phyloP scores from a whole-genome alignment of 306 rosid genomes.

The Trichosanthes truncata region DNA sequence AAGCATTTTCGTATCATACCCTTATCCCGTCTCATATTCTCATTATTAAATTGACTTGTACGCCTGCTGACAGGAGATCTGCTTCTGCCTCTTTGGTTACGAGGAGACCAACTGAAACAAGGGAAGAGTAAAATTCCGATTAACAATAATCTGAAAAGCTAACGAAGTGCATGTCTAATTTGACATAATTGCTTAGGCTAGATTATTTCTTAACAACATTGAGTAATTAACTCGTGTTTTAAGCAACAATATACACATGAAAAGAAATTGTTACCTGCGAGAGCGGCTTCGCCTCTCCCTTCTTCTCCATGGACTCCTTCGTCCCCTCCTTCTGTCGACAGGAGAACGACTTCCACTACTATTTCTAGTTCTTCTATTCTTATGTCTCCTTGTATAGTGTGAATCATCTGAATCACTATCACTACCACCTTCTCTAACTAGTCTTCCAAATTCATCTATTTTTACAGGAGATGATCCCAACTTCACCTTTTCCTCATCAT shows the following conservation, averaged over 20 bases:
- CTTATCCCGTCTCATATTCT: conserved; percentile 48
- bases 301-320: conserved; percentile 62
- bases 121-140: conserved; percentile 16
- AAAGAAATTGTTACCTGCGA: conserved; percentile 51
- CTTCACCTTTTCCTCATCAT: conserved; percentile 30
- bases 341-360: conserved; percentile 65
- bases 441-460: conserved; percentile 87
- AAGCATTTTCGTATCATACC: conserved; percentile 46
- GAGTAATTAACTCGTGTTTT: not conserved
- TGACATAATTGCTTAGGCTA: not conserved
- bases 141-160: not conserved
- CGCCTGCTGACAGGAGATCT: conserved; percentile 71
- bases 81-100: conserved; percentile 69
- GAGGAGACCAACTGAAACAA: conserved; percentile 67
- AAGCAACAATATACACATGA: not conserved
- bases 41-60: conserved; percentile 39
- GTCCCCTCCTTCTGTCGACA: conserved; percentile 43
- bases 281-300: conserved; percentile 67
- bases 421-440: conserved; percentile 52
- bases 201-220: not conserved
- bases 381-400: conserved; percentile 25
- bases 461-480: conserved; percentile 29
- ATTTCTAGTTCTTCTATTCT: conserved; percentile 59
- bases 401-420: conserved; percentile 68
- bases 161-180: not conserved